Evolutionary conservation across 2,329 filamentous ascomycete species (phyloP).

Genomic region (Ophiostoma tasmaniense): DNA sequence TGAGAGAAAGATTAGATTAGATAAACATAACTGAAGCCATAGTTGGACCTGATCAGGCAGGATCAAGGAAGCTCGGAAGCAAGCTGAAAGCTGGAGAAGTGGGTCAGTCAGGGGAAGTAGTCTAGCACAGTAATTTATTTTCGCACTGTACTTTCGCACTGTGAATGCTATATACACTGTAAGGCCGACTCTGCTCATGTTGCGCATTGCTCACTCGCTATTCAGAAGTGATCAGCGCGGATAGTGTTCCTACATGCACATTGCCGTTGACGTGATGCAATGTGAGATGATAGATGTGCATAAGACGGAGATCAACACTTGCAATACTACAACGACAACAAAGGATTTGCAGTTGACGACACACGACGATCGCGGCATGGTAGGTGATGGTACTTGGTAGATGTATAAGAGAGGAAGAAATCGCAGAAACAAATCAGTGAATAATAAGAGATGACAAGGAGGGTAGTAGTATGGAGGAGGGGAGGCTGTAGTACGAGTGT

Average conservation of each 20-base stretch:
- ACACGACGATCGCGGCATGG: neutral
- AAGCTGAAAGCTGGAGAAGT: neutral
- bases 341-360: neutral
- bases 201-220: neutral
- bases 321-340: neutral
- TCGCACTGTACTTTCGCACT: neutral
- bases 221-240: neutral
- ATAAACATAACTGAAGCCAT: too few species aligned
- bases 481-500: neutral
- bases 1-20: too few species aligned
- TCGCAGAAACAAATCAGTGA: too few species aligned
- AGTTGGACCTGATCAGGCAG: too few species aligned
- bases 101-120: neutral
- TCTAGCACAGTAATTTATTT: neutral
- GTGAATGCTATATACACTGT: neutral
- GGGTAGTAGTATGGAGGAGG: neutral
- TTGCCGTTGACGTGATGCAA: neutral
- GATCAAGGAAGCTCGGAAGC: neutral
- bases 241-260: neutral
- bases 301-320: neutral
- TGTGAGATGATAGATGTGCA: neutral
- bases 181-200: neutral
- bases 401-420: too few species aligned
- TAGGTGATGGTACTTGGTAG: neutral
- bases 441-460: neutral